A percentile compares a stretch with the other conserved stretches of the same genome.
phyloP scores from a whole-genome alignment of 352 stramenopile genomes.

The Pythium brachiatum region DNA sequence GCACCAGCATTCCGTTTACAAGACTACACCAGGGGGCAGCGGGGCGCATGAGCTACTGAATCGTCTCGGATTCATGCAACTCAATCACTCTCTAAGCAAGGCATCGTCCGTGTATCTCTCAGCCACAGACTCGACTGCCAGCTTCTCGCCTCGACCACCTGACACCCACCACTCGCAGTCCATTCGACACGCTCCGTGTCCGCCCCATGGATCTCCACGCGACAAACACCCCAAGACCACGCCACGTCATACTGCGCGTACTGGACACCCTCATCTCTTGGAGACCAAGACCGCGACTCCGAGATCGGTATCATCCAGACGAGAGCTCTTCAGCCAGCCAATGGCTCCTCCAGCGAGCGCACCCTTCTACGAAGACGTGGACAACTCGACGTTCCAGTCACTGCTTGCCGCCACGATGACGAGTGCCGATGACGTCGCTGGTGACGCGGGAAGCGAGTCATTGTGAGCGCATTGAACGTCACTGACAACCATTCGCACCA shows the following conservation, averaged over 20 bases:
- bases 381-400: slow-evolving; percentile 6
- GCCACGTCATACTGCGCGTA: neutral
- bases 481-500: neutral
- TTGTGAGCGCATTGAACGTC: neutral
- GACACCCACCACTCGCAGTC: neutral
- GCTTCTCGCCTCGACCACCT: slow-evolving; percentile 1
- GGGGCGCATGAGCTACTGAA: slow-evolving; percentile 10
- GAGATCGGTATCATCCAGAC: neutral
- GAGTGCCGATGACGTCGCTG: neutral
- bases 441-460: neutral
- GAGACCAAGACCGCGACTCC: neutral
- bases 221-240: neutral
- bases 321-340: neutral
- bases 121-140: neutral
- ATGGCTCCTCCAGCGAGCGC: neutral
- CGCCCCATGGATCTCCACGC: neutral
- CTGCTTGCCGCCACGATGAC: neutral
- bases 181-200: slow-evolving; percentile 3
- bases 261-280: neutral
- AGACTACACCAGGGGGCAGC: neutral
- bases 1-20: neutral
- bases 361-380: slow-evolving; percentile 19
- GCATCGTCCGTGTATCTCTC: slow-evolving; percentile 3
- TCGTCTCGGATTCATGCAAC: slow-evolving; percentile 5
- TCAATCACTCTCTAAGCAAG: slow-evolving; percentile 10